Evolutionary conservation across 1,284 basidiomycete species (phyloP).

Genomic region (Heliocybe sulcata): DNA sequence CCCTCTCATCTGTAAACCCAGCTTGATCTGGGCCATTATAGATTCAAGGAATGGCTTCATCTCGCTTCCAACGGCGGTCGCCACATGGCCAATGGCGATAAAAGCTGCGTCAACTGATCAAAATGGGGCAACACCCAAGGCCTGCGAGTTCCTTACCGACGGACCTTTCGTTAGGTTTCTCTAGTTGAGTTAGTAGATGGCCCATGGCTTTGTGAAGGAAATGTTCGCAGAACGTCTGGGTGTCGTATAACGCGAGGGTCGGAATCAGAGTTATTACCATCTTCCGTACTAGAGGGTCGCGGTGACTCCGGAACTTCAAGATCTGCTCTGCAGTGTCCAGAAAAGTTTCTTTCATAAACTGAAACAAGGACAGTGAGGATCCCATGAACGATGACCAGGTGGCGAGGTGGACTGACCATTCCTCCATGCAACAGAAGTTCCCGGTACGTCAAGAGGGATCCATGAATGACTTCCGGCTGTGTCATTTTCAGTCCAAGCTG

Average conservation of each 20-base stretch:
- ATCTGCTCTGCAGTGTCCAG: conserved; percentile 89
- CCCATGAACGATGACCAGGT: neutral
- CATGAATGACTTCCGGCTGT: conserved; percentile 86
- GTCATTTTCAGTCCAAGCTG: conserved; percentile 80
- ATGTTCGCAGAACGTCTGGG: conserved; percentile 83
- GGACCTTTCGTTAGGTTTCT: conserved; percentile 85
- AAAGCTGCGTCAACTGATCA: conserved; percentile 55
- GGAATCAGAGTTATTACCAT: conserved; percentile 94
- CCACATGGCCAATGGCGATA: conserved; percentile 94
- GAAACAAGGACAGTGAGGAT: neutral
- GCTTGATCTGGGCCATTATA: conserved; percentile 88
- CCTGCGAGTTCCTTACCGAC: conserved; percentile 50
- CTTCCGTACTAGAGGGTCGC: conserved; percentile 83
- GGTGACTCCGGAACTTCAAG: conserved; percentile 81
- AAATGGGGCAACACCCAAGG: neutral
- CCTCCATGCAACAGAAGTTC: conserved; percentile 91
- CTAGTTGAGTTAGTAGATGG: conserved; percentile 82
- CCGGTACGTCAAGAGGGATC: conserved; percentile 88
- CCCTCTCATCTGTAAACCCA: conserved; percentile 82
- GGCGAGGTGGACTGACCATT: conserved; percentile 50
- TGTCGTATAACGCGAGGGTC: conserved; percentile 90
- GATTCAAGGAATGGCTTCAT: conserved; percentile 96
- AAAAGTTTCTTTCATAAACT: conserved; percentile 95
- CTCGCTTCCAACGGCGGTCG: conserved; percentile 85
- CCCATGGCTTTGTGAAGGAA: conserved; percentile 91